Percentiles rank a stretch among this genome's conserved stretches.
phyloP scores from a whole-genome alignment of 257 asterid genomes.

The Solanum okadae region DNA sequence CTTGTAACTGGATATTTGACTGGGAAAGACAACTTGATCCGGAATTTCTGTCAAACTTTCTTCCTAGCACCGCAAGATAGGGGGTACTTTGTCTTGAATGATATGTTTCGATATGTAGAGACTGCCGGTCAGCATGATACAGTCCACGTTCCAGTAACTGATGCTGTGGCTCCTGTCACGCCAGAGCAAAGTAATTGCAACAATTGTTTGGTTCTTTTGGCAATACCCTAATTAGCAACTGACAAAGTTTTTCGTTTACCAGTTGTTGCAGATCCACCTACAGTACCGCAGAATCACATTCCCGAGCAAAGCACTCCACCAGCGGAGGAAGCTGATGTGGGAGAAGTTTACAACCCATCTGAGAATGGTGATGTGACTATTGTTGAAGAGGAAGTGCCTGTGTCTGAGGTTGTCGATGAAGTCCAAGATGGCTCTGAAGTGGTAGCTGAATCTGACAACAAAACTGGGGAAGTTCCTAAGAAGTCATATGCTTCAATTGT shows the following conservation, averaged over 20 bases:
- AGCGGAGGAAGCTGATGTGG: slow-evolving; percentile 45
- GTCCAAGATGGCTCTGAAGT: slow-evolving; percentile 33
- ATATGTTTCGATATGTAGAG: slow-evolving; percentile 64
- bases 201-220: background rate
- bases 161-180: slow-evolving; percentile 36
- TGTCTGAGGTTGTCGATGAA: slow-evolving; percentile 71
- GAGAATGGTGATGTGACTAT: slow-evolving; percentile 53
- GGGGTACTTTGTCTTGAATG: slow-evolving; percentile 91
- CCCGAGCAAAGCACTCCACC: slow-evolving; percentile 43
- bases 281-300: slow-evolving; percentile 42
- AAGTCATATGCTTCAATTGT: slow-evolving; percentile 93
- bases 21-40: slow-evolving; percentile 43
- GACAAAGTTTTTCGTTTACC: background rate
- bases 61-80: slow-evolving; percentile 93
- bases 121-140: slow-evolving; percentile 14
- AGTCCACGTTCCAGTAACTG: slow-evolving; percentile 21
- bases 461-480: slow-evolving; percentile 62
- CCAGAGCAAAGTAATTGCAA: slow-evolving; percentile 48
- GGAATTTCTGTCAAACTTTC: slow-evolving; percentile 71
- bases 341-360: slow-evolving; percentile 71
- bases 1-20: slow-evolving; percentile 82
- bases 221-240: background rate
- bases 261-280: slow-evolving; percentile 28
- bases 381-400: slow-evolving; percentile 64
- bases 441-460: slow-evolving; percentile 42